Evolutionary conservation across 345 rosid species (phyloP), one percentile per base, ranked within the genome.

Genomic region (Sapria himalayana): DNA sequence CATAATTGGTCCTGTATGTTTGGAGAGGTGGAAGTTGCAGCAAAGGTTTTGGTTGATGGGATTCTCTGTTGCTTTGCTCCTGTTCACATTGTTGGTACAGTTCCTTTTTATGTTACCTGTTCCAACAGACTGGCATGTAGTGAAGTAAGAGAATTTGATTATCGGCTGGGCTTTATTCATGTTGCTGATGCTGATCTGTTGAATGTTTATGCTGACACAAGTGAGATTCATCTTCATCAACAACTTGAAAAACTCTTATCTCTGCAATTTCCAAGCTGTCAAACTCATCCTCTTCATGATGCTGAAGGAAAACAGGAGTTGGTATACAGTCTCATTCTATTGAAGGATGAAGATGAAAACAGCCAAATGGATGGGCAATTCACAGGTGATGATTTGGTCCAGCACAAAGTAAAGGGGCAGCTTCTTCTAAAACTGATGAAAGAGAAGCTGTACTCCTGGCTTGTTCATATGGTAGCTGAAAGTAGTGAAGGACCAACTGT

Each of bases 21-120:
- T 67, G 96, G 93, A 24, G 96, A 80, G 60, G 69, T 80, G 56
- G 96, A 85, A 62, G 93, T 85, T 69, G 86, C 86, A 19, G 85
- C 84, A 38, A 67, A 59, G 22, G 57, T 85, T 52, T 54, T 85
- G 51, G 78, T 76, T 0, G 75, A 73, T 37, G 93, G 92, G 32
- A 44, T 78, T 56, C 86, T 85, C 58, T 69, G 72, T 45, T 85
- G 96, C 52, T 57, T 50, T 50, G 64, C 72, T 51, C 96, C 93
- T 2, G 57, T 64, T 29, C 93, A 74, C 19, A 45, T 44, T 37
- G 72, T 69, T 65, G 96, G 77, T 13, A 68, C 43, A 27, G 81
- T 85, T 41, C 96, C 93, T 43, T 81, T 85, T 45, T 85, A 85
- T 63, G 65, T 85, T 37, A 81, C 93, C 4, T 73, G 93, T 62